These are phyloP conservation scores for Sugiyamaella mastotermitis DNA, from an alignment of 805 yeast genomes.

Conservation along the genomic window DNA sequence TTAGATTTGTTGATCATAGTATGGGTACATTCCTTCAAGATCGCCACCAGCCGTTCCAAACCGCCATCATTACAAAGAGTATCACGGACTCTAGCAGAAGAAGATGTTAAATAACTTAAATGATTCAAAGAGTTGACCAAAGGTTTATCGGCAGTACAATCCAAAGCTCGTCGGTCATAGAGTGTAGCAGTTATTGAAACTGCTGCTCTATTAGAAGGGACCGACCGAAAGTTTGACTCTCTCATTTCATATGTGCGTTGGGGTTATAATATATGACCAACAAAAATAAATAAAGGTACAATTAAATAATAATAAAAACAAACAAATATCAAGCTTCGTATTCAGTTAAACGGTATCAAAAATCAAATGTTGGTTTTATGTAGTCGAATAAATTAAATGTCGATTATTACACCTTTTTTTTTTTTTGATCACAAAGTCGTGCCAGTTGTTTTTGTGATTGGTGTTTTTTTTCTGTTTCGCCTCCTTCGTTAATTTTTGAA, in stretches of 20 bases:
- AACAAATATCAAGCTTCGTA: not conserved
- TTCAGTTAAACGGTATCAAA: not conserved
- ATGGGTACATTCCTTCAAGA: constrained; percentile 68
- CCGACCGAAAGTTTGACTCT: constrained; percentile 78
- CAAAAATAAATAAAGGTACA: not conserved
- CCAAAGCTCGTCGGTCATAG: constrained; percentile 88
- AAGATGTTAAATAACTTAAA: constrained; percentile 77
- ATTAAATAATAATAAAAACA: not conserved
- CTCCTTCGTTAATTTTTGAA: no score
- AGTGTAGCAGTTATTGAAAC: constrained; percentile 82
- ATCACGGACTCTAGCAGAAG: constrained; percentile 84
- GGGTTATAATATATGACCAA: not conserved
- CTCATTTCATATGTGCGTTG: constrained; percentile 49
- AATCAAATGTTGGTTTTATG: not conserved
- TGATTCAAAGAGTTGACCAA: constrained; percentile 87
- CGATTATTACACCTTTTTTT: not conserved
- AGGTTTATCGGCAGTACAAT: constrained; percentile 84
- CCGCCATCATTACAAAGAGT: constrained; percentile 90
- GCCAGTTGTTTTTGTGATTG: no score
- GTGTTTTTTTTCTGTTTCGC: no score
- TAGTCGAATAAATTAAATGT: not conserved
- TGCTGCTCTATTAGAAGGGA: constrained; percentile 81
- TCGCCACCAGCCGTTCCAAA: constrained; percentile 77
- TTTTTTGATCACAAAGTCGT: not conserved
- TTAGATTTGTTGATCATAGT: not conserved